Evolutionary conservation across 2,329 filamentous ascomycete species (phyloP), one percentile per base, ranked within the genome.

Genomic region (Talaromyces sp.): DNA sequence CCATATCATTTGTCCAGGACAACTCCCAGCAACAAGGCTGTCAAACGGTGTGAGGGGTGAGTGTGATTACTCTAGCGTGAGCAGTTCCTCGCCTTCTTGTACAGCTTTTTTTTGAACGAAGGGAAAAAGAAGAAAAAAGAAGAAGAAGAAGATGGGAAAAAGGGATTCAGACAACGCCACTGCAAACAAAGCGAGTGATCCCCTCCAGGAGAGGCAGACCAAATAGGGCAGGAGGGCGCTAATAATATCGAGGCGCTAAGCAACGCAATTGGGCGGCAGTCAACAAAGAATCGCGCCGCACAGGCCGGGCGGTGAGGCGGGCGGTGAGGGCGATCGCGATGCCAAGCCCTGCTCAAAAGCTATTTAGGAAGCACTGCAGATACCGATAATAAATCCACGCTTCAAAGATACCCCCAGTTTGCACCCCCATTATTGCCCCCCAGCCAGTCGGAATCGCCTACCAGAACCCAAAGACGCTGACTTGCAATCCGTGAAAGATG

Each of bases 321-420:
- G 61, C 61, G 61, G 61, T 62, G 61, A 62, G 56, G 16, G 23
- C 23, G 23, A 34, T 14, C 31, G 4, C 27, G 31, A 47, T 6
- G 18, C 42, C 31, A n/a, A 12, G 30, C 51, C 60, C 36, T 40
- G 50, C 54, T 34, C 18, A 56, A 44, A 28, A 50, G 33, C 27
- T 54, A 12, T 33, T 31, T 40, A 18, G 34, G 54, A 36, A 27
- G 36, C 52, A 56, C 47, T 50, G 34, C 55, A 58, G 34, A 31
- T 47, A 27, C 44, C 47, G 27, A 12, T 47, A 40, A 33, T 47
- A 51, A 56, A 34, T 9, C 47, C 28, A 31, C 12, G 9, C 23
- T 27, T 27, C 44, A 34, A 23, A 36, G 44, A 30, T 50, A 34
- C 16, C 56, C 18, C 10, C 42, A 44, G 16, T 18, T 16, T 40